A percentile compares a stretch with the other conserved stretches of the same genome.
phyloP scores from a whole-genome alignment of 441 rosid species.

The Erodium texanum region DNA sequence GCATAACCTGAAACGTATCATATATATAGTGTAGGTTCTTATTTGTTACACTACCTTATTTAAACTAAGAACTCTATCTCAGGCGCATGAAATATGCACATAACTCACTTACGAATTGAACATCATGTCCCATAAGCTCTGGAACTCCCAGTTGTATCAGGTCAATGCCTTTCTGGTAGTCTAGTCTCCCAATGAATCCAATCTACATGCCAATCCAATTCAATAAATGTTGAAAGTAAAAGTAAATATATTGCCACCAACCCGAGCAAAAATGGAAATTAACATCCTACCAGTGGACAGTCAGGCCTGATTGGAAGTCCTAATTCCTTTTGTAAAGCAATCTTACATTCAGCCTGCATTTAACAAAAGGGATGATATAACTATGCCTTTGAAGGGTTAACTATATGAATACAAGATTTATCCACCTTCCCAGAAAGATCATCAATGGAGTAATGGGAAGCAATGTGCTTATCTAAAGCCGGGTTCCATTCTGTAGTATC shows the following conservation, averaged over 20 bases:
- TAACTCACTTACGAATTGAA: conserved; percentile 76
- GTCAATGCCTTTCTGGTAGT: conserved; percentile 94
- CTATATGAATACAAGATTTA: neutral
- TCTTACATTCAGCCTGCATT: conserved; percentile 67
- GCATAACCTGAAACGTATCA: conserved; percentile 59
- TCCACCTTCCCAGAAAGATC: conserved; percentile 80
- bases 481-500: conserved; percentile 82
- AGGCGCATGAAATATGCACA: conserved; percentile 6
- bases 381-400: neutral
- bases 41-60: too few species aligned
- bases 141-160: conserved; percentile 54
- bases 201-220: conserved; percentile 38
- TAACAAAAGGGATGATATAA: conserved; percentile 17
- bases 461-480: conserved; percentile 51
- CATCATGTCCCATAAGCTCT: conserved; percentile 72
- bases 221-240: conserved; percentile 12
- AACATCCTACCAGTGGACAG: conserved; percentile 58
- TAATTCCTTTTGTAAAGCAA: conserved; percentile 77
- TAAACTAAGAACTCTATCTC: too few species aligned
- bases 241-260: conserved; percentile 8
- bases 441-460: conserved; percentile 51
- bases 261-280: neutral
- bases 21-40: too few species aligned
- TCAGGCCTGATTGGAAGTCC: conserved; percentile 77
- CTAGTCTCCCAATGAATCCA: conserved; percentile 93